A percentile compares a stretch with the other conserved stretches of the same genome.
phyloP scores from a whole-genome alignment of 2,329 filamentous ascomycete genomes.

The Xylaria sp. region DNA sequence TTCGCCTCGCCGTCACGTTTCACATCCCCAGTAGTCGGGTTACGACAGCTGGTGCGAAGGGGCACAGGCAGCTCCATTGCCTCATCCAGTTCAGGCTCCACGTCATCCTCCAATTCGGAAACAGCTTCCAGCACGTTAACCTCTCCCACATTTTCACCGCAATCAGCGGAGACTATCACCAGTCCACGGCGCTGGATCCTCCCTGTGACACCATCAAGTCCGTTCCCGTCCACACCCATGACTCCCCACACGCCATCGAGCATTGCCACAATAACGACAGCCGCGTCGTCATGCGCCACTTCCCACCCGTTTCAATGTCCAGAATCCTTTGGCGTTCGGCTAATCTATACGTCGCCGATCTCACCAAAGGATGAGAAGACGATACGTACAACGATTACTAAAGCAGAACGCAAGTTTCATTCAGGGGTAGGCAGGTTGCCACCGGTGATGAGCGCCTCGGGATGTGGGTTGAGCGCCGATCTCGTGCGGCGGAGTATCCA shows the following conservation, averaged over 20 bases:
- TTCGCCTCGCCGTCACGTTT: slow-evolving; percentile 48
- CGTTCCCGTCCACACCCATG: slow-evolving; percentile 60
- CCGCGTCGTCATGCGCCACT: slow-evolving; percentile 37
- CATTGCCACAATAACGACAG: slow-evolving; percentile 52
- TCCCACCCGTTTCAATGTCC: slow-evolving; percentile 32
- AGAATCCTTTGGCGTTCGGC: slow-evolving; percentile 59
- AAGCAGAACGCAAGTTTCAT: slow-evolving; percentile 63
- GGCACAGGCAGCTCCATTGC: slow-evolving; percentile 51
- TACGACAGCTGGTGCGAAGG: slow-evolving; percentile 56
- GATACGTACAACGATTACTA: slow-evolving; percentile 61
- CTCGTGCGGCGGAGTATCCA: slow-evolving; percentile 66
- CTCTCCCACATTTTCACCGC: slow-evolving; percentile 43
- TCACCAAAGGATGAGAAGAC: slow-evolving; percentile 60
- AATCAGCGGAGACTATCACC: slow-evolving; percentile 34
- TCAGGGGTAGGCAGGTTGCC: slow-evolving; percentile 51
- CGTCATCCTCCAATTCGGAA: slow-evolving; percentile 36
- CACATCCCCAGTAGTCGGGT: slow-evolving; percentile 49
- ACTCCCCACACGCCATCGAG: slow-evolving; percentile 61
- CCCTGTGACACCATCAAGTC: slow-evolving; percentile 54
- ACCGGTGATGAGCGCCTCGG: slow-evolving; percentile 55
- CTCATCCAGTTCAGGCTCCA: slow-evolving; percentile 45
- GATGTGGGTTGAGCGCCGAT: slow-evolving; percentile 60
- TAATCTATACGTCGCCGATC: slow-evolving; percentile 62
- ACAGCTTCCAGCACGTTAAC: slow-evolving; percentile 29
- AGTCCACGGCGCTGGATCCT: slow-evolving; percentile 47